Conservation (phyloP, 2,329 filamentous ascomycete genomes). For the Daldinia sp. region DNA sequence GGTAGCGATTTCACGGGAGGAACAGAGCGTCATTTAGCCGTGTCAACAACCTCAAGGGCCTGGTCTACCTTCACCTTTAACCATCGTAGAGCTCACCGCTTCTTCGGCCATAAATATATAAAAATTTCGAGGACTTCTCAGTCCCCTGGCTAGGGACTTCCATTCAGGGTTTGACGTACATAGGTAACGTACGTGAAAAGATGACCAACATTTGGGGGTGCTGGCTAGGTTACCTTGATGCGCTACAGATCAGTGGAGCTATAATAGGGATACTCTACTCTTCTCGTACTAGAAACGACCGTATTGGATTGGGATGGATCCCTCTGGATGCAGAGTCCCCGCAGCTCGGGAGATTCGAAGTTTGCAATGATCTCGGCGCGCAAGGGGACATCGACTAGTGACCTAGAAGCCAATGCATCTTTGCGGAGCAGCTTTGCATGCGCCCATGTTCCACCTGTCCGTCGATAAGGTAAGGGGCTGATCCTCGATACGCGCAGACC, state of each 20-base stretch:
- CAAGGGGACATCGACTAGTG: background rate
- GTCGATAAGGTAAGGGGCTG: conserved; percentile 4
- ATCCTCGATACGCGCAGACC: background rate
- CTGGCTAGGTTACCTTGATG: background rate
- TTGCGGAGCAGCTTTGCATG: background rate
- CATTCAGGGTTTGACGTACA: conserved; percentile 6
- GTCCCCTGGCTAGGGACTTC: conserved; percentile 1
- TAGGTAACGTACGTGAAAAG: background rate
- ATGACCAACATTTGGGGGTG: conserved; percentile 3
- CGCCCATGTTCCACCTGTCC: background rate
- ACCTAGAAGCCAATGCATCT: background rate
- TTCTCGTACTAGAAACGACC: background rate
- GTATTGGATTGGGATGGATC: background rate
- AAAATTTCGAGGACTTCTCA: background rate
- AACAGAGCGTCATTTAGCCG: background rate
- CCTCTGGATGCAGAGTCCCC: background rate
- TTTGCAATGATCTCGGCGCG: conserved; percentile 3
- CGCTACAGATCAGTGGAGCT: conserved; percentile 2
- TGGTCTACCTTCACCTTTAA: background rate
- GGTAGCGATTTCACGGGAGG: background rate
- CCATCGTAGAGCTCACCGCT: conserved; percentile 1
- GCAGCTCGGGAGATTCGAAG: background rate
- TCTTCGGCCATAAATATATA: background rate
- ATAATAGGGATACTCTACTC: background rate
- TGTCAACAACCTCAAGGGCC: background rate